Conservation (phyloP, 2,329 filamentous ascomycete species). For the Neobulgaria alba region DNA sequence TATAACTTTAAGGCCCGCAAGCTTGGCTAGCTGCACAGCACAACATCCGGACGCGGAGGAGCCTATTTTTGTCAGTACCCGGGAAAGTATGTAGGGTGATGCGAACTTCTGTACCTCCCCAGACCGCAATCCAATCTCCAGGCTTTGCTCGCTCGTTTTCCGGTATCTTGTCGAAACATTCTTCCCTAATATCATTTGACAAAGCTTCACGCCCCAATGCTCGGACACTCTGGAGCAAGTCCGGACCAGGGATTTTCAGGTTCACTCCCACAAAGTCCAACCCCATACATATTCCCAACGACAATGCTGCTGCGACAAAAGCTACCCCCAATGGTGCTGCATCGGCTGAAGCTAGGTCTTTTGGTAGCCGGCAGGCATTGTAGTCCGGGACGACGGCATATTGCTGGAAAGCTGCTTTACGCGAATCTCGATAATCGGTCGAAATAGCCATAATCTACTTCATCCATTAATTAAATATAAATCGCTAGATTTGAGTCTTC, state of each 20-base stretch:
- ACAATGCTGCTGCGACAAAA: constrained; percentile 54
- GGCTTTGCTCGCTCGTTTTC: constrained; percentile 42
- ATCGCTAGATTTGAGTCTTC: constrained; percentile 18
- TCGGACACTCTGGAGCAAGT: constrained; percentile 46
- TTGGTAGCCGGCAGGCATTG: constrained; percentile 25
- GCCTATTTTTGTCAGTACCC: constrained; percentile 28
- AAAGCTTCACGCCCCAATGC: constrained; percentile 38
- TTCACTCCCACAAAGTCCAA: constrained; percentile 49
- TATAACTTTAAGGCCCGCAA: constrained; percentile 56
- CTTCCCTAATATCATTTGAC: constrained; percentile 51
- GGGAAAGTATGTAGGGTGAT: not conserved
- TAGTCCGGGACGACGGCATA: constrained; percentile 43
- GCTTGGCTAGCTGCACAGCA: constrained; percentile 57
- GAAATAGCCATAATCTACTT: constrained; percentile 23
- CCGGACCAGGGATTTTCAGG: constrained; percentile 39
- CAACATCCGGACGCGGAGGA: constrained; percentile 64
- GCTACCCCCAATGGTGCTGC: constrained; percentile 26
- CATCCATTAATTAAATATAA: constrained; percentile 22
- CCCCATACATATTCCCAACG: constrained; percentile 58
- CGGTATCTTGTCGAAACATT: constrained; percentile 50
- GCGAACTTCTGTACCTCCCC: constrained; percentile 51
- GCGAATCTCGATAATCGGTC: constrained; percentile 26
- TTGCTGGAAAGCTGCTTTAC: constrained; percentile 27
- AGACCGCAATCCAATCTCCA: constrained; percentile 66
- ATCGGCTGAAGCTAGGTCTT: constrained; percentile 11